Conservation (phyloP, 75 land plant genomes). For the Pinus tabuliformis region DNA sequence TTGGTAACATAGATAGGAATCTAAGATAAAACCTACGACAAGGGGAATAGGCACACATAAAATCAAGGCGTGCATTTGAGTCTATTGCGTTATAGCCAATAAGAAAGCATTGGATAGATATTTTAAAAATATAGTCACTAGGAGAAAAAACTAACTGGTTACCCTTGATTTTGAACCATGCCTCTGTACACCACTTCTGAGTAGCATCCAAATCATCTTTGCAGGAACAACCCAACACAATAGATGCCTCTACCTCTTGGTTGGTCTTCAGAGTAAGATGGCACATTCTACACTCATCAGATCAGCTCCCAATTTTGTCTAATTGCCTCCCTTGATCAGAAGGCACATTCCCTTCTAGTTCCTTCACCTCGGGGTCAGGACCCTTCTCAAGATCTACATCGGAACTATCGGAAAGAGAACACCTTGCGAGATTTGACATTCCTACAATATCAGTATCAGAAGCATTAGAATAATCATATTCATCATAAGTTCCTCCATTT, state of each 20-base stretch:
- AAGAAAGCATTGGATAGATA: no score
- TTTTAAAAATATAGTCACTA: background rate
- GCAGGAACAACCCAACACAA: conserved; percentile 81
- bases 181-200: conserved; percentile 77
- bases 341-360: conserved; percentile 11
- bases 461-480: background rate
- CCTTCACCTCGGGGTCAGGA: conserved; percentile 4
- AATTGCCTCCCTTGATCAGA: background rate
- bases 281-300: conserved; percentile 83
- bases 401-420: background rate
- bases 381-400: conserved; percentile 7
- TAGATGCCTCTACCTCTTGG: conserved; percentile 20
- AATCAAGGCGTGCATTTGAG: no score
- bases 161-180: conserved; percentile 89
- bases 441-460: background rate
- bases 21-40: no score
- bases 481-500: background rate
- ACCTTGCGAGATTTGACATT: no score
- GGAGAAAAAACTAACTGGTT: conserved; percentile 42
- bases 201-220: conserved; percentile 81
- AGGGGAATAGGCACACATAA: no score
- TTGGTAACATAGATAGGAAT: no score
- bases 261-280: conserved; percentile 56
- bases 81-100: no score
- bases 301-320: conserved; percentile 35